A percentile compares a stretch with the other conserved stretches of the same genome.
These are phyloP conservation scores for Blepharisma undulans DNA, from an alignment of 169 alveolate genomes.

Conservation along the genomic window DNA sequence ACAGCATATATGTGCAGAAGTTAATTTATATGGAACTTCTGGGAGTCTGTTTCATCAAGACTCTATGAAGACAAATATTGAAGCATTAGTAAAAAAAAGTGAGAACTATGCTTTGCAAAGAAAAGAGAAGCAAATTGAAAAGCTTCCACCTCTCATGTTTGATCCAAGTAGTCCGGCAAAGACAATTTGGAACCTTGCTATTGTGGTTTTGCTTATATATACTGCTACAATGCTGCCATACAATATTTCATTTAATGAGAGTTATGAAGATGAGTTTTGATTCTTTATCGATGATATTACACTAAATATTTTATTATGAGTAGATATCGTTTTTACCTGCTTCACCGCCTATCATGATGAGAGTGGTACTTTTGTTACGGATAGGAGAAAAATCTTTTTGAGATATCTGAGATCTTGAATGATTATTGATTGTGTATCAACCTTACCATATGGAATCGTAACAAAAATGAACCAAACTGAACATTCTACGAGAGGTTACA, in stretches of 20 bases:
- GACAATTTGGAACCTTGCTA: not conserved
- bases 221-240: conserved; percentile 69
- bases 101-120: not conserved
- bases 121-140: not conserved
- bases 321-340: not conserved
- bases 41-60: not conserved
- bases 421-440: conserved; percentile 57
- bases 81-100: not conserved
- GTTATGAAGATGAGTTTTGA: not conserved
- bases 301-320: not conserved
- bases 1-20: not conserved
- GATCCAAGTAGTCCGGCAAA: not conserved
- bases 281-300: not conserved
- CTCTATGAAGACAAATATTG: not conserved
- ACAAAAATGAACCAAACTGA: no score
- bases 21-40: not conserved
- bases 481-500: not conserved
- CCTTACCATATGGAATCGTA: conserved; percentile 65
- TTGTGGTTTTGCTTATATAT: conserved; percentile 39
- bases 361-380: not conserved
- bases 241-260: conserved; percentile 48
- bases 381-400: conserved; percentile 17
- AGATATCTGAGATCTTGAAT: conserved; percentile 73
- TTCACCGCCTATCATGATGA: not conserved
- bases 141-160: not conserved